Evolutionary conservation across 495 filamentous ascomycete species (phyloP).

Genomic region (Podospora bellae-mahoneyi): DNA sequence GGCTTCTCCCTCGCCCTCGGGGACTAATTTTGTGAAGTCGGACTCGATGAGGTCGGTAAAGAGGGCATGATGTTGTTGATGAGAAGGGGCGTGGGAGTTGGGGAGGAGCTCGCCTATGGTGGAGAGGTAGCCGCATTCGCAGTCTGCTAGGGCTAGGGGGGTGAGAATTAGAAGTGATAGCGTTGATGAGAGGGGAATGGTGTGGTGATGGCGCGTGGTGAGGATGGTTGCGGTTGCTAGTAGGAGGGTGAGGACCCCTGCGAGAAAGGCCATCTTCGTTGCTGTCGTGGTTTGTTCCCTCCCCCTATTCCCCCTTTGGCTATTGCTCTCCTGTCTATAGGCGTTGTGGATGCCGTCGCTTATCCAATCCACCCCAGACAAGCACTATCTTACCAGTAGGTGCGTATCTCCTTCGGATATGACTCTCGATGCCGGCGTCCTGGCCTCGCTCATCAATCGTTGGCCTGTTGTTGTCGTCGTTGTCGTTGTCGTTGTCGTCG

Average conservation of each 20-base stretch:
- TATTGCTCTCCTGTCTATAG: too few relatives aligned
- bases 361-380: neutral
- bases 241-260: neutral
- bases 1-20: constrained; percentile 25
- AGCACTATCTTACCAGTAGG: neutral
- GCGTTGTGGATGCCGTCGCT: neutral
- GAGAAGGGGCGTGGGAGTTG: constrained; percentile 57
- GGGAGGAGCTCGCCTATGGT: constrained; percentile 27
- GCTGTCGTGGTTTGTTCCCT: neutral
- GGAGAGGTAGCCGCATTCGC: constrained; percentile 67
- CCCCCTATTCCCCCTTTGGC: neutral
- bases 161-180: constrained; percentile 18
- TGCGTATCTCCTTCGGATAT: neutral
- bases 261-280: neutral
- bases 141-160: constrained; percentile 43
- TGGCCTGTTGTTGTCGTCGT: neutral
- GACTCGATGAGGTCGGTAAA: constrained; percentile 69
- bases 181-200: neutral
- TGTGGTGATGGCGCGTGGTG: neutral
- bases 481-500: too few relatives aligned
- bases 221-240: neutral
- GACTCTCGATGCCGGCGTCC: neutral
- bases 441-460: neutral
- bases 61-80: constrained; percentile 41
- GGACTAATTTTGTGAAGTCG: constrained; percentile 52